These are phyloP conservation scores for Ceratobasidium sp. DNA, from an alignment of 1,284 basidiomycete species.

Conservation along the genomic window DNA sequence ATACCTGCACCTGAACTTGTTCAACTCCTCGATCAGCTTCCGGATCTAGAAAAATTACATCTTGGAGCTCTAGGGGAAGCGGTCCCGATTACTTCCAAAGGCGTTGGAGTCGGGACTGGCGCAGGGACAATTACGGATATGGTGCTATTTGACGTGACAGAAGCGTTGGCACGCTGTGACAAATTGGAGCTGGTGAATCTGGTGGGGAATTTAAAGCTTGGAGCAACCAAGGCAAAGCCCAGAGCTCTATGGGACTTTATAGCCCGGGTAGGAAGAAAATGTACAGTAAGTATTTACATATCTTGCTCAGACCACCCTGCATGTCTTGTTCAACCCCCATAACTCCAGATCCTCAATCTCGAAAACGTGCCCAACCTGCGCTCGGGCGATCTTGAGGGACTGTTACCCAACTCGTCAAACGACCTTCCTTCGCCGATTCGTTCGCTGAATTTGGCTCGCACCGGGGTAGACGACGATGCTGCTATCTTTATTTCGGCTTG, in stretches of 20 bases:
- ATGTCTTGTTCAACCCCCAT: neutral
- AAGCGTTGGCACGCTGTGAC: slow-evolving; percentile 51
- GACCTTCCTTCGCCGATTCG: slow-evolving; percentile 46
- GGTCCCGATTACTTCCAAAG: slow-evolving; percentile 54
- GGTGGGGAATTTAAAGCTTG: slow-evolving; percentile 68
- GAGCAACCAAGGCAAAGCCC: slow-evolving; percentile 50
- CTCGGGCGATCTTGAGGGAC: slow-evolving; percentile 61
- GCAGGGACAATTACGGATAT: slow-evolving; percentile 62
- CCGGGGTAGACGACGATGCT: slow-evolving; percentile 64
- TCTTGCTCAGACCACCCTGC: too few relatives aligned
- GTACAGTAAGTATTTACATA: slow-evolving; percentile 61
- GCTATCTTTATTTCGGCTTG: slow-evolving; percentile 63
- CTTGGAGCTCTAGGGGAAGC: slow-evolving; percentile 66
- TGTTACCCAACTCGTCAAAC: slow-evolving; percentile 52
- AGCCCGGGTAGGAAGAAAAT: slow-evolving; percentile 61
- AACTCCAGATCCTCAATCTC: slow-evolving; percentile 60
- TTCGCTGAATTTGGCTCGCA: slow-evolving; percentile 64
- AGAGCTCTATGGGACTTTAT: slow-evolving; percentile 59
- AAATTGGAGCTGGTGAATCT: slow-evolving; percentile 63
- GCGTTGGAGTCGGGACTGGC: slow-evolving; percentile 56
- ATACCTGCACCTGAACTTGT: slow-evolving; percentile 56
- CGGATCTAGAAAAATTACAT: slow-evolving; percentile 58
- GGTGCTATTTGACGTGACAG: slow-evolving; percentile 57
- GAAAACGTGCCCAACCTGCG: slow-evolving; percentile 60
- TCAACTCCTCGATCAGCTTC: slow-evolving; percentile 52